Conservation (phyloP, 352 stramenopile genomes). For the Aphanomyces astaci region DNA sequence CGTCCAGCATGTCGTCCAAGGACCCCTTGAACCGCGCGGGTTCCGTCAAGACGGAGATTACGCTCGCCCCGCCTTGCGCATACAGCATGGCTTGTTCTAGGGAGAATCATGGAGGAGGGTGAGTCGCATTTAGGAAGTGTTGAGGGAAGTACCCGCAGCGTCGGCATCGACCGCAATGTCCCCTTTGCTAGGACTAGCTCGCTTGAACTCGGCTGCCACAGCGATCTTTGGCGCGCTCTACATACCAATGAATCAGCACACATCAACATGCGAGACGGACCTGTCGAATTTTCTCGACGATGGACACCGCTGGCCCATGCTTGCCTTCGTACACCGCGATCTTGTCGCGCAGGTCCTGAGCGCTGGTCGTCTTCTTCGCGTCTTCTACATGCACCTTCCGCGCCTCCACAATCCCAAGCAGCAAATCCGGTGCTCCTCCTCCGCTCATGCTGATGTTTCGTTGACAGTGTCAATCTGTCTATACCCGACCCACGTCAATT, state of each 20-base stretch:
- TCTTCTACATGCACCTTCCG: conserved; percentile 53
- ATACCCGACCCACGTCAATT: background rate
- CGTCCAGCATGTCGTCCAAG: conserved; percentile 70
- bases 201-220: conserved; percentile 98
- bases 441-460: no score
- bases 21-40: conserved; percentile 96
- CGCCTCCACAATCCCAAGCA: conserved; percentile 71
- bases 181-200: conserved; percentile 95
- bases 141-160: conserved; percentile 48
- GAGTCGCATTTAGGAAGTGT: background rate
- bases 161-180: conserved; percentile 84
- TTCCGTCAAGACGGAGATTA: conserved; percentile 98
- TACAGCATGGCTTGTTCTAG: conserved; percentile 90
- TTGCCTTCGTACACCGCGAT: conserved; percentile 71
- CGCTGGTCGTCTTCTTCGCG: conserved; percentile 39
- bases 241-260: conserved; percentile 29
- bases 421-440: conserved; percentile 42
- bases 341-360: conserved; percentile 49
- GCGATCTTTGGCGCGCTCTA: conserved; percentile 70
- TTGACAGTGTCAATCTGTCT: no score
- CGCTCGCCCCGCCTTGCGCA: conserved; percentile 85
- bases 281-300: conserved; percentile 75
- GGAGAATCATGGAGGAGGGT: background rate
- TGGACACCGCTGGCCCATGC: conserved; percentile 79
- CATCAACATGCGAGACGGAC: conserved; percentile 28